Base-by-base conservation (phyloP, 2,329 filamentous ascomycete genomes). In the Phoma sp. region DNA sequence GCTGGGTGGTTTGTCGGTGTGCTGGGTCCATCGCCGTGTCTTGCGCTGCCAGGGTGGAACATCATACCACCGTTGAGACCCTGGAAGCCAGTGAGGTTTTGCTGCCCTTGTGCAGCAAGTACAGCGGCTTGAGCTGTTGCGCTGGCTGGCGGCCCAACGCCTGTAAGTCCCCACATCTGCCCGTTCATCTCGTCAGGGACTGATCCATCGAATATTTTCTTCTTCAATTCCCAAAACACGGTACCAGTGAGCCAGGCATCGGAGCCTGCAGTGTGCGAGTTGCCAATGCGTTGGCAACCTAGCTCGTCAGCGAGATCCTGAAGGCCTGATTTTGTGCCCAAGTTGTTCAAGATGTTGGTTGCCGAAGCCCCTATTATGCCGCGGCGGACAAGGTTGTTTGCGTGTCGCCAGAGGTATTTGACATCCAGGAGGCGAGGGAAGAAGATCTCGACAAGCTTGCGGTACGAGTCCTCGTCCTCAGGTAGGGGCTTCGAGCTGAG, bases 371-470 rank as follows among this genome's bases (percentile, higher is more conserved):
- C 71, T 14, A 73, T 72, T 25, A 74, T 74, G 47, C 74, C 72
- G 21, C 77, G 39, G 85, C 87, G 7, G 83, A 87, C 62, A 82
- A 87, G 65, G 78, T 79, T 69, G 86, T 88, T 71, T 78, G 92
- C 92, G 68, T 92, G 87, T 73, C 96, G 96, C 85, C 97, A 93
- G 33, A 99, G 84, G 74, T 95, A 96, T 78, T 99, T 99, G 64
- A 99, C 95, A 72, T 99, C 95, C 74, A 95, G 96, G 0, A 96
- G 86, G 15, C 88, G 89, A 0, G 95, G 95, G 74, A 99, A 99
- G 81, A 93, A 98, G 39, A 91, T 88, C 71, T 91, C 91, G 77
- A 98, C 91, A 40, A 93, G 85, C 67, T 88, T 85, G 72, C 96
- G 90, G 74, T 98, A 99, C 60, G 95, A 88, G 42, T 88, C 84